These are phyloP conservation scores for Pichia sp. DNA, from an alignment of 1,139 yeast genomes.

Conservation along the genomic window DNA sequence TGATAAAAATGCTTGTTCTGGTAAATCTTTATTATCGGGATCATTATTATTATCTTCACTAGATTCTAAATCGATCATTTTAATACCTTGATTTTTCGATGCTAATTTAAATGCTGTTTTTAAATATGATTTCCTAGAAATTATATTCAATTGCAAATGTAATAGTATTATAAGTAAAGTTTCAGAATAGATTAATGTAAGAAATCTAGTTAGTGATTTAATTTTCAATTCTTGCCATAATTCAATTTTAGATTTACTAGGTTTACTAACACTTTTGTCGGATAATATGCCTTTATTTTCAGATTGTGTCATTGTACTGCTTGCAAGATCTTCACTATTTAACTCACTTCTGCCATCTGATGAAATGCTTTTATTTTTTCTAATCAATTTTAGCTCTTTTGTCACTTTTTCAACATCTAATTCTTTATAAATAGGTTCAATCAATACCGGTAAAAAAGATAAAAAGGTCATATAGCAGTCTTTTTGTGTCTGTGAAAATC, in stretches of 20 bases:
- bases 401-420: slow-evolving; percentile 73
- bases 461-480: slow-evolving; percentile 83
- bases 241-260: slow-evolving; percentile 55
- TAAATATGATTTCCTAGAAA: slow-evolving; percentile 81
- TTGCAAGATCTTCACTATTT: slow-evolving; percentile 27
- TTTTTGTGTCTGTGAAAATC: slow-evolving; percentile 87
- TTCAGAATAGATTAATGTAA: slow-evolving; percentile 64
- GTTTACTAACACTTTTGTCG: slow-evolving; percentile 2
- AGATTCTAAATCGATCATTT: slow-evolving; percentile 14
- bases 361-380: slow-evolving; percentile 6
- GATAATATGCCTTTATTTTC: slow-evolving; percentile 1
- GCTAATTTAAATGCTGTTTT: slow-evolving; percentile 73
- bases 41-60: slow-evolving; percentile 21
- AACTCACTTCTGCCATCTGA: slow-evolving; percentile 16
- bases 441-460: slow-evolving; percentile 75
- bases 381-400: slow-evolving; percentile 43
- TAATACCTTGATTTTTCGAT: slow-evolving; percentile 29
- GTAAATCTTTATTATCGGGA: slow-evolving; percentile 36
- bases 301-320: slow-evolving; percentile 12
- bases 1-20: slow-evolving; percentile 81
- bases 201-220: slow-evolving; percentile 65
- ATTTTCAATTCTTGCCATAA: slow-evolving; percentile 81
- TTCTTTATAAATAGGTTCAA: slow-evolving; percentile 54
- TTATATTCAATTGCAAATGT: slow-evolving; percentile 77
- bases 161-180: slow-evolving; percentile 70